Evolutionary conservation across 345 rosid species (phyloP).

Genomic region (Odontarrhena argentea): DNA sequence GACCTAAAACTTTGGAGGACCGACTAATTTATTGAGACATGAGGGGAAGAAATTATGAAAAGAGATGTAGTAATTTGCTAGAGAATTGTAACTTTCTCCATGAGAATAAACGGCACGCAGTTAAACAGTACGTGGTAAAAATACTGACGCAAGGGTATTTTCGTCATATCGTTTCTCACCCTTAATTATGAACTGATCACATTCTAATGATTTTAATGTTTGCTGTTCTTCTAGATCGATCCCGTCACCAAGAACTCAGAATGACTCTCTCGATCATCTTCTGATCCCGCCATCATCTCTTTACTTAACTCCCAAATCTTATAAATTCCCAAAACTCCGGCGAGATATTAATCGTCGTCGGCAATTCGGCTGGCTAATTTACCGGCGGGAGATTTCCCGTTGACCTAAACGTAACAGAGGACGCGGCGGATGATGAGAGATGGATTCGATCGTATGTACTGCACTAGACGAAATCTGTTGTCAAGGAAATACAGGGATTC

Average conservation of each 20-base stretch:
- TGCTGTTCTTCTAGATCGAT: conserved; percentile 28
- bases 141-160: background rate
- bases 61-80: too few species aligned
- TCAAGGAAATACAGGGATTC: conserved; percentile 53
- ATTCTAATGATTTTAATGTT: conserved; percentile 9
- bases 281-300: conserved; percentile 31
- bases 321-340: conserved; percentile 9
- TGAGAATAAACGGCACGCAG: background rate
- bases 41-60: too few species aligned
- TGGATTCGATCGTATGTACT: conserved; percentile 60
- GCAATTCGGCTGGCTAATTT: background rate
- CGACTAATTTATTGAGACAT: too few species aligned
- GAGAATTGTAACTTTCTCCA: too few species aligned
- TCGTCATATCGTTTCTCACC: background rate
- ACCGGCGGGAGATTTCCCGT: background rate
- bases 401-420: conserved; percentile 25
- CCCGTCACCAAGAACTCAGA: conserved; percentile 36
- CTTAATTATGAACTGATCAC: background rate
- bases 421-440: conserved; percentile 21
- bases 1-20: too few species aligned
- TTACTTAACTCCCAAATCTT: background rate
- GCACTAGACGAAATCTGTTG: conserved; percentile 71
- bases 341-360: conserved; percentile 2
- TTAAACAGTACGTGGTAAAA: background rate
- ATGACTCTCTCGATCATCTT: conserved; percentile 10